Percentiles rank a stretch among this genome's conserved stretches.
Evolutionary conservation across 2,329 filamentous ascomycete genomes (phyloP).

Genomic region (Lecanosticta acicola): DNA sequence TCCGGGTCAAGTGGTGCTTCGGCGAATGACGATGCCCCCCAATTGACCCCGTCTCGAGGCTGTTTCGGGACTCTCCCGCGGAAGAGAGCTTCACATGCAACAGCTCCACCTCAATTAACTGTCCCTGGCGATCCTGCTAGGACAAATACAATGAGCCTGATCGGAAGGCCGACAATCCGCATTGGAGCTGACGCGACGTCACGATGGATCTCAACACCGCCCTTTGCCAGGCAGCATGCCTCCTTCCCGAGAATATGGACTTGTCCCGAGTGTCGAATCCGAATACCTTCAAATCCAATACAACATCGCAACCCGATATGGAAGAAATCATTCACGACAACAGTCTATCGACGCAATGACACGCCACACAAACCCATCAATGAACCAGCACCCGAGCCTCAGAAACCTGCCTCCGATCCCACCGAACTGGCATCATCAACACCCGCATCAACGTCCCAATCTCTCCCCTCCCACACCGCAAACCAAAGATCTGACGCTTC

Average conservation of each 20-base stretch:
- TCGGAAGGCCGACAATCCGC: constrained; percentile 3
- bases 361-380: constrained; percentile 8
- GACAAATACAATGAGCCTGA: constrained; percentile 2
- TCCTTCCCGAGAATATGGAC: constrained; percentile 14
- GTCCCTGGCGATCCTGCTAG: not conserved
- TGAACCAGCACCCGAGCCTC: not conserved
- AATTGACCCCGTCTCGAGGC: no score
- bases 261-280: constrained; percentile 18
- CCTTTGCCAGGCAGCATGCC: not conserved
- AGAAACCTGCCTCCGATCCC: constrained; percentile 1
- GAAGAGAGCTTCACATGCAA: not conserved
- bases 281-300: not conserved
- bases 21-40: no score
- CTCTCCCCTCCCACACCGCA: constrained; percentile 50
- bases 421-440: not conserved
- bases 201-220: constrained; percentile 1
- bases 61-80: not conserved
- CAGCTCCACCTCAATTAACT: no score
- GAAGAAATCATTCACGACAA: constrained; percentile 13
- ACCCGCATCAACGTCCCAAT: constrained; percentile 15
- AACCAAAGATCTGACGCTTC: constrained; percentile 52
- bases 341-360: constrained; percentile 10
- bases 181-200: constrained; percentile 2
- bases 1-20: no score
- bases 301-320: not conserved